A percentile compares a stretch with the other conserved stretches of the same genome.
Conservation (phyloP, 345 rosid genomes). For the Eucalyptus sp. region DNA sequence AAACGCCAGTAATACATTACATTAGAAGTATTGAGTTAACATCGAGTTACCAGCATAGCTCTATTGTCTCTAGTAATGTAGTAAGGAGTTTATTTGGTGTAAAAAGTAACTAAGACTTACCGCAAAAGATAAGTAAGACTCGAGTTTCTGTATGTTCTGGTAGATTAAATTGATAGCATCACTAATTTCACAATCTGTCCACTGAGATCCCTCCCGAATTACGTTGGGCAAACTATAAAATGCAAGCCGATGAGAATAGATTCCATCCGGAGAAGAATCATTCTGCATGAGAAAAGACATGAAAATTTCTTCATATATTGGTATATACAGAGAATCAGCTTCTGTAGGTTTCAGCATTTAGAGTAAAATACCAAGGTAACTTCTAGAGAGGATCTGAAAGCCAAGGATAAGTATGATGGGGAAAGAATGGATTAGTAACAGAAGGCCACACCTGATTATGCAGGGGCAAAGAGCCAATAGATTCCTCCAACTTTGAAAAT, state of each 20-base stretch:
- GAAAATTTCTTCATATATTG: background rate
- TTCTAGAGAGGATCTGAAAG: background rate
- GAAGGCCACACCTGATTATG: constrained; percentile 33
- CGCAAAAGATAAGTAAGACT: constrained; percentile 44
- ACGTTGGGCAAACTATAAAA: constrained; percentile 58
- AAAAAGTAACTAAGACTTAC: constrained; percentile 19
- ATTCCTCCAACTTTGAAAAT: constrained; percentile 56
- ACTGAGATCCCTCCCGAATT: constrained; percentile 54
- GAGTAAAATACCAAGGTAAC: background rate
- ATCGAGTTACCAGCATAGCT: background rate
- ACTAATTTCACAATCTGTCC: constrained; percentile 63
- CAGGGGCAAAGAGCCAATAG: constrained; percentile 55
- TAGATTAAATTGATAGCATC: constrained; percentile 56
- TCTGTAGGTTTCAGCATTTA: background rate
- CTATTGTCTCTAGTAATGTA: background rate
- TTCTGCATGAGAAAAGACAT: constrained; percentile 24
- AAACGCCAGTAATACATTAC: background rate
- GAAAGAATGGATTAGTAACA: background rate
- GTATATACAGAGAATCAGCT: background rate
- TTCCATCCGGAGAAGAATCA: constrained; percentile 53
- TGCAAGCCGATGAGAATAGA: constrained; percentile 42
- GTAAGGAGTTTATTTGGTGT: background rate
- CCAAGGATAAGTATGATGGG: background rate
- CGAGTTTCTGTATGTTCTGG: constrained; percentile 58
- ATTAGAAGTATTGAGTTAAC: background rate